Base-by-base conservation (phyloP, 192 early-diverging fungal species). In the Coemansia brasiliensis region DNA sequence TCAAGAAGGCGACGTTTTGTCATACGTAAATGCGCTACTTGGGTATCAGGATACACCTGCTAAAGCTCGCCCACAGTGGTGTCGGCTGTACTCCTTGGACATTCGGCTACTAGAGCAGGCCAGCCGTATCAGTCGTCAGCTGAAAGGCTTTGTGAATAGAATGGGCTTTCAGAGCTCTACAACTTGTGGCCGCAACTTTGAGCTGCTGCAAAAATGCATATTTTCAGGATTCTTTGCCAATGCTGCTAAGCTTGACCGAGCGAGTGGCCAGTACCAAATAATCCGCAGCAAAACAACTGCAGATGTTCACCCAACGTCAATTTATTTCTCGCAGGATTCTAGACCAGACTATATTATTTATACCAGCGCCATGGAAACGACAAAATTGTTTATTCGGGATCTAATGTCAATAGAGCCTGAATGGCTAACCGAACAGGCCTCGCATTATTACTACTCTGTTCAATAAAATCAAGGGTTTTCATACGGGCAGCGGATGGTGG, bases 161-260 rank as follows among this genome's bases (percentile, higher is more conserved):
- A 83, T 94, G 57, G 87, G 87, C 2, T 92, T 93, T 55, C 61
- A 86, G 3, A 32, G 10, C 41, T 5, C 25, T 57, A 77, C 8
- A 88, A 82, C 79, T 15, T 92, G 94, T 50, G 89, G 87, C 9
- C 67, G 83, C 5, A 88, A 89, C 11, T 55, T 40, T 25, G 27
- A 27, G 10, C 42, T 41, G 22, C 89, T 99, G 7, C 92, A 90
- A 39, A 96, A 93, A 73, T 87, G 94, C 37, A 64, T 98, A 25
- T 84, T 88, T 5, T 83, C 94, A 4, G 94, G 96, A 1, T 92
- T 94, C 65, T 97, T 97, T 72, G 91, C 91, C 75, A 88, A 97
- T 68, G 91, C 91, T 8, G 92, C 92, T 4, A 79, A 85, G 24
- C 59, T 94, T 15, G 83, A 85, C 20, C 74, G 74, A 25, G 83